Evolutionary conservation across 2,329 filamentous ascomycete genomes (phyloP), one percentile per base, ranked within the genome.

Genomic region (Diaporthe sp.): DNA sequence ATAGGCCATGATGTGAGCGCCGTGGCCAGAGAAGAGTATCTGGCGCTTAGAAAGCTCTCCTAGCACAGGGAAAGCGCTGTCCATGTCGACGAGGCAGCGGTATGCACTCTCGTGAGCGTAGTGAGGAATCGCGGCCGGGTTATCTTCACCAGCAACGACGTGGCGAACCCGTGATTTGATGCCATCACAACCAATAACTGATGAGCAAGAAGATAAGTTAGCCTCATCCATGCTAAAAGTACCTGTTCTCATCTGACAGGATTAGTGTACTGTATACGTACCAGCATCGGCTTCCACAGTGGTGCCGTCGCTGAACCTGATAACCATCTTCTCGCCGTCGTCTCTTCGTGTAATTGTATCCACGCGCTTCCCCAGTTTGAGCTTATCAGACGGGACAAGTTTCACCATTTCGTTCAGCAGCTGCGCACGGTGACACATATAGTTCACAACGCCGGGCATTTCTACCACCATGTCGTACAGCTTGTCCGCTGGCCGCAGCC

Each of bases 91-190:
- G 2, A 93, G 80, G 0, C 88, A 88, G 9, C 92, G 86, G 80
- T 91, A 93, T 47, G 89, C 92, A 80, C 89, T 90, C 77, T 92
- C 90, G 53, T 88, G 84, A 0, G 87, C 87, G 78, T 90, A 93
- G 1, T 82, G n/a, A 19, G 55, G 39, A 32, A 44, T 19, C 22
- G 68, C n/a, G 15, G 53, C 82, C 81, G 81, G 71, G 80, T 81
- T 73, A 22, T 81, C 78, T 1, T 82, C 78, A 0, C 87, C 88
- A 0, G 91, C 81, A 12, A 92, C 80, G 9, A 88, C 78, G 39
- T 86, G 79, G 1, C 90, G 81, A 1, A 88, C 85, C 22, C 83
- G 82, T 12, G 88, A 90, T 79, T 92, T 92, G 78, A 93, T 92
- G 0, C 92, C 92, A 79, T 93, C 92, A 76, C 90, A 92, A 0